These are phyloP conservation scores for Colletotrichum gigasporum DNA, from an alignment of 2,329 filamentous ascomycete species.

Conservation along the genomic window DNA sequence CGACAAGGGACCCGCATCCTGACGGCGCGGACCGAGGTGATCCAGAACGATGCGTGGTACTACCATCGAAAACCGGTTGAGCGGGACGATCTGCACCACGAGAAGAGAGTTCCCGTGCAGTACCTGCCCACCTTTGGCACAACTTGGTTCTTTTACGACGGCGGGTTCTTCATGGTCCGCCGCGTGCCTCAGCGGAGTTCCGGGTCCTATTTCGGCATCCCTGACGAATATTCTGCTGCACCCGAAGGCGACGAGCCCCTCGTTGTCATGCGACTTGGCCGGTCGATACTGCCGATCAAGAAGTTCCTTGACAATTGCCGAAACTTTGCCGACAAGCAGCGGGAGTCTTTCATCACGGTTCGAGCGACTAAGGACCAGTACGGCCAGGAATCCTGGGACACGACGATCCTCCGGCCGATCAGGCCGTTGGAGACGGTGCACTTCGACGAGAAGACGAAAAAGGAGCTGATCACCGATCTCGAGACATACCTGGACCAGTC, in stretches of 20 bases:
- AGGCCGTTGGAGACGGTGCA: conserved; percentile 44
- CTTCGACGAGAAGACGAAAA: conserved; percentile 56
- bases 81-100: conserved; percentile 42
- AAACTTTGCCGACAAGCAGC: conserved; percentile 44
- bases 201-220: conserved; percentile 27
- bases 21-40: conserved; percentile 43
- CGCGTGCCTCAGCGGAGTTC: conserved; percentile 37
- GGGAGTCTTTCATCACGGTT: conserved; percentile 46
- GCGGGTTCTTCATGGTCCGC: conserved; percentile 46
- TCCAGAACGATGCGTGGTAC: conserved; percentile 43
- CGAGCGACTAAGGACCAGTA: conserved; percentile 40
- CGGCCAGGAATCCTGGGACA: conserved; percentile 44
- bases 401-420: conserved; percentile 41
- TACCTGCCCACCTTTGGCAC: conserved; percentile 49
- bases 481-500: conserved; percentile 70
- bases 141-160: conserved; percentile 46
- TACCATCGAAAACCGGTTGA: conserved; percentile 37
- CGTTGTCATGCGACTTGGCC: conserved; percentile 49
- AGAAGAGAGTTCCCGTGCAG: conserved; percentile 45
- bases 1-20: conserved; percentile 43
- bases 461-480: conserved; percentile 75
- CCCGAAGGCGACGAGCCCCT: conserved; percentile 48
- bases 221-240: conserved; percentile 44
- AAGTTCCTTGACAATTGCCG: conserved; percentile 41
- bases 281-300: conserved; percentile 43